Evolutionary conservation across 2,329 filamentous ascomycete species (phyloP).

Genomic region (Rhinocladiella mackenziei): DNA sequence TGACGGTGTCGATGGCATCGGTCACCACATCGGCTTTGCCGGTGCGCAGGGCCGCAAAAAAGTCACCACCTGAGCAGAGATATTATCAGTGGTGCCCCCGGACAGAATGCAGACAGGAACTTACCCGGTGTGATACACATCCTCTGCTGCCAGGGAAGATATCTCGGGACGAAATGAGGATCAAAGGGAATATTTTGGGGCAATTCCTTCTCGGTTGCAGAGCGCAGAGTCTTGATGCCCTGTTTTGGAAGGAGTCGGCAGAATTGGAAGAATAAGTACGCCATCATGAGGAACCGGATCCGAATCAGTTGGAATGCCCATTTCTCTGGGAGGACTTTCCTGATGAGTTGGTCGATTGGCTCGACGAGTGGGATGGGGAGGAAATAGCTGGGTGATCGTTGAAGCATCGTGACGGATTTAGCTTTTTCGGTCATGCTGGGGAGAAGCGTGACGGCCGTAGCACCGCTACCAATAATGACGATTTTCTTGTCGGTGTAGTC

Average conservation of each 20-base stretch:
- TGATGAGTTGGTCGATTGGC: constrained; percentile 20
- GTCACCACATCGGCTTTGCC: constrained; percentile 55
- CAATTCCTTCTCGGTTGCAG: constrained; percentile 23
- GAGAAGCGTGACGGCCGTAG: constrained; percentile 73
- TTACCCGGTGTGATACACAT: constrained; percentile 54
- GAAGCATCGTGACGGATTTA: constrained; percentile 69
- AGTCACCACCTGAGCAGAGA: constrained; percentile 55
- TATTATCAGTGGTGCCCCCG: background rate
- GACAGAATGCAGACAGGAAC: background rate
- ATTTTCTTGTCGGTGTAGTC: constrained; percentile 65
- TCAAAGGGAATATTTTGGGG: constrained; percentile 47
- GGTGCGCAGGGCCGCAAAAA: constrained; percentile 50
- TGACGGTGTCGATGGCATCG: constrained; percentile 51
- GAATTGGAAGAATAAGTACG: constrained; percentile 25
- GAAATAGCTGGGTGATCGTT: constrained; percentile 72
- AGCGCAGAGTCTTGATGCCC: constrained; percentile 18
- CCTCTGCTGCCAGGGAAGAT: constrained; percentile 69
- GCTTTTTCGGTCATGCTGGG: constrained; percentile 65
- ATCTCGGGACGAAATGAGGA: constrained; percentile 56
- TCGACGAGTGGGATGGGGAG: constrained; percentile 34
- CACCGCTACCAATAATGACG: constrained; percentile 71
- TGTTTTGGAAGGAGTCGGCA: constrained; percentile 26
- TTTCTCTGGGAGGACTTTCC: constrained; percentile 21
- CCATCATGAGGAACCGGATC: constrained; percentile 21
- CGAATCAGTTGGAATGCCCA: constrained; percentile 24